These are phyloP conservation scores for Xylaria sp. DNA, from an alignment of 2,329 filamentous ascomycete species.

Conservation along the genomic window DNA sequence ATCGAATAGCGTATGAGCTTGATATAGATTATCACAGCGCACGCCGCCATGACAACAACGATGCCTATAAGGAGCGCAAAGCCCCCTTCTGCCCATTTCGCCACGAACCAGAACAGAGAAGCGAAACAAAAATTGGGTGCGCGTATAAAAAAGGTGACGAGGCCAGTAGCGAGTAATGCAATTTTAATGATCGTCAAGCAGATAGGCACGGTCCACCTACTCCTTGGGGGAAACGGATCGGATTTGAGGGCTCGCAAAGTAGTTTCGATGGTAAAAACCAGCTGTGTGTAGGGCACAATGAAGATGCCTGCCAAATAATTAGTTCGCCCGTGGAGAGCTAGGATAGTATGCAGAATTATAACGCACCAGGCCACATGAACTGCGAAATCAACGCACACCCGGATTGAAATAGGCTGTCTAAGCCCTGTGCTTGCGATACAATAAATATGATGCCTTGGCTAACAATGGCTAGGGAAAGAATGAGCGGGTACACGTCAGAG, in stretches of 20 bases:
- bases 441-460: slow-evolving; percentile 69
- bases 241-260: slow-evolving; percentile 65
- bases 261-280: slow-evolving; percentile 73
- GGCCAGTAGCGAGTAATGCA: slow-evolving; percentile 66
- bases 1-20: slow-evolving; percentile 65
- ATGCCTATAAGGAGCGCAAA: slow-evolving; percentile 66
- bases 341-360: neutral
- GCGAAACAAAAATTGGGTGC: slow-evolving; percentile 73
- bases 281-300: slow-evolving; percentile 72
- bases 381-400: slow-evolving; percentile 67
- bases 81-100: slow-evolving; percentile 67
- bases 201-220: slow-evolving; percentile 69
- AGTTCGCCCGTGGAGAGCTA: neutral
- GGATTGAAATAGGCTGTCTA: slow-evolving; percentile 61
- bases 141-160: slow-evolving; percentile 66
- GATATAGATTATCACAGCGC: slow-evolving; percentile 65
- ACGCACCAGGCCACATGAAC: slow-evolving; percentile 69
- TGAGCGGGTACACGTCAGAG: slow-evolving; percentile 65
- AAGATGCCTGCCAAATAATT: slow-evolving; percentile 67
- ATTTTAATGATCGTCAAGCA: slow-evolving; percentile 65
- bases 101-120: slow-evolving; percentile 74
- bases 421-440: slow-evolving; percentile 65
- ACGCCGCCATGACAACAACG: slow-evolving; percentile 61
- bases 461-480: slow-evolving; percentile 67
- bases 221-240: slow-evolving; percentile 67